Evolutionary conservation across 805 yeast genomes (phyloP).

Genomic region (Maudiozyma saulgeensis): DNA sequence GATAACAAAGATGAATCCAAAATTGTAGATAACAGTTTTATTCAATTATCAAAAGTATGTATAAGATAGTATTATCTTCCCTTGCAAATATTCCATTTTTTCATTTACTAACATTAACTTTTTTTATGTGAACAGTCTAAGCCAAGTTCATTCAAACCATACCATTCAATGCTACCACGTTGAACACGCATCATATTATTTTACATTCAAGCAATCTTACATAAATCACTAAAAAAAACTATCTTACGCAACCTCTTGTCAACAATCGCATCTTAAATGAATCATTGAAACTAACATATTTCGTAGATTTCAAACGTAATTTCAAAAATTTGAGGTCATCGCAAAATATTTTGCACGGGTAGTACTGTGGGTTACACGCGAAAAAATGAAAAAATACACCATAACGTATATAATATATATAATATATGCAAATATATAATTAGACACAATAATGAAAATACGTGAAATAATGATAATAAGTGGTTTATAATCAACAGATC

Average conservation of each 20-base stretch:
- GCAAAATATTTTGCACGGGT: too few species aligned
- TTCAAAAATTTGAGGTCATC: too few species aligned
- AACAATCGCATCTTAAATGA: too few species aligned
- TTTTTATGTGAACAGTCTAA: not conserved
- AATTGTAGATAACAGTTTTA: not conserved
- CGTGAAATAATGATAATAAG: not conserved
- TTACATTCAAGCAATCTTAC: not conserved
- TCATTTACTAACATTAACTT: not conserved
- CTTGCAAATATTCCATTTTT: not conserved
- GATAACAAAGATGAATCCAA: not conserved
- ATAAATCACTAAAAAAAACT: not conserved
- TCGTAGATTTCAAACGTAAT: too few species aligned
- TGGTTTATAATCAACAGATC: not conserved
- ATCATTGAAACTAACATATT: too few species aligned
- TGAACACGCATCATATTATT: not conserved
- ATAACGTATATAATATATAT: too few species aligned
- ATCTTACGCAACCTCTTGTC: not conserved
- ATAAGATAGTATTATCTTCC: not conserved
- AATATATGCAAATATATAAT: too few species aligned
- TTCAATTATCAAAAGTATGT: not conserved
- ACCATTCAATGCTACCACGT: not conserved
- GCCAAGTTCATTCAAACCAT: not conserved
- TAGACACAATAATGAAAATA: not conserved
- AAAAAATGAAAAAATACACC: too few species aligned
- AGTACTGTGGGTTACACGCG: too few species aligned